Percentiles rank a stretch among this genome's conserved stretches.
phyloP scores from a whole-genome alignment of 2,329 filamentous ascomycete genomes.

The Hypomyces rosellus region DNA sequence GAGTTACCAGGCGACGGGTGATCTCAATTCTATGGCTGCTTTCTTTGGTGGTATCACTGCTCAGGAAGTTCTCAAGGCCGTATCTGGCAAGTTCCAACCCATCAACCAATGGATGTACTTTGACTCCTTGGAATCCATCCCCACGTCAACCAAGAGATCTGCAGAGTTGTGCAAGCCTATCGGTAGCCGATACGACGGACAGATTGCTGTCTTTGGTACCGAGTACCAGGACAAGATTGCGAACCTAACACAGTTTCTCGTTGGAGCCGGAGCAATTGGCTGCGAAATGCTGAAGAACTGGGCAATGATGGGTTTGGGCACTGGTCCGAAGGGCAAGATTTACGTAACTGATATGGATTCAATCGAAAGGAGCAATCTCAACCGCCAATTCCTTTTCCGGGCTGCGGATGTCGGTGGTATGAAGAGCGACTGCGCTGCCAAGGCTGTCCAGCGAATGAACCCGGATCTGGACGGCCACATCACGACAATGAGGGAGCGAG shows the following conservation, averaged over 20 bases:
- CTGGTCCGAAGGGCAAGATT: conserved; percentile 82
- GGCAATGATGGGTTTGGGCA: conserved; percentile 95
- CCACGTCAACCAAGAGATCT: conserved; percentile 64
- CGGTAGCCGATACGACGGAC: conserved; percentile 86
- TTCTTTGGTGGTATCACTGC: conserved; percentile 92
- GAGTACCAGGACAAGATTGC: conserved; percentile 92
- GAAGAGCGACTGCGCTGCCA: conserved; percentile 92
- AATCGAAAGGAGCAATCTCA: conserved; percentile 98
- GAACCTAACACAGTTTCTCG: conserved; percentile 87
- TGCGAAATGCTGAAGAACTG: conserved; percentile 99
- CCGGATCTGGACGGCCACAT: conserved; percentile 86
- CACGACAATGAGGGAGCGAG: conserved; percentile 76
- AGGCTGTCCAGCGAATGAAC: conserved; percentile 92
- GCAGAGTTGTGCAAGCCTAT: conserved; percentile 83
- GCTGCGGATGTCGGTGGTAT: conserved; percentile 88
- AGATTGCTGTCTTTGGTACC: conserved; percentile 91
- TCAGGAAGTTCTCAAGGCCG: conserved; percentile 92
- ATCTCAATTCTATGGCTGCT: conserved; percentile 85
- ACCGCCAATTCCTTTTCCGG: conserved; percentile 94
- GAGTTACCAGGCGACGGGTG: conserved; percentile 88
- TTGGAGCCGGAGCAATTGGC: conserved; percentile 93
- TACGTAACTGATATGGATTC: conserved; percentile 96
- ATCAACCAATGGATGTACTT: conserved; percentile 96
- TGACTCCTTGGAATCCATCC: conserved; percentile 93
- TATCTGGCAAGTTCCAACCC: conserved; percentile 97